Evolutionary conservation across 177 flowering plant species (phyloP).

Genomic region (Vitis hybrid): DNA sequence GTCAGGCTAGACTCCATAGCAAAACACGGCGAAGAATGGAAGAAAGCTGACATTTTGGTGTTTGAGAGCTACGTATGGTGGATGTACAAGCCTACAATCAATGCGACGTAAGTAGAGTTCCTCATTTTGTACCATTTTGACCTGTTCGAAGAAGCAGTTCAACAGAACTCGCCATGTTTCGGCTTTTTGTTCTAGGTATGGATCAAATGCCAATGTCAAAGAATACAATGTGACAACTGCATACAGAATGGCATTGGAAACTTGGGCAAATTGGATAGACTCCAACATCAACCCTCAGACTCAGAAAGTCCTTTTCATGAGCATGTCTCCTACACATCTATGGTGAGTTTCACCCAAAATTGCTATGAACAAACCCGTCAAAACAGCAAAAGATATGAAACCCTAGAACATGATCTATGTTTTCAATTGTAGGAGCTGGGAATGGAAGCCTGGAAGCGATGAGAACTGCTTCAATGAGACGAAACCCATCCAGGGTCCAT

Average conservation of each 20-base stretch:
- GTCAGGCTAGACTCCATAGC: constrained; percentile 77
- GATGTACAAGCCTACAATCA: constrained; percentile 82
- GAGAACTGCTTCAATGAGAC: constrained; percentile 83
- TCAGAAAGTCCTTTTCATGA: constrained; percentile 81
- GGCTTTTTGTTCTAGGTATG: constrained; percentile 40
- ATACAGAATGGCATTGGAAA: constrained; percentile 67
- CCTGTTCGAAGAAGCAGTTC: background rate
- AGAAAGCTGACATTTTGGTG: constrained; percentile 68
- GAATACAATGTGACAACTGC: constrained; percentile 81
- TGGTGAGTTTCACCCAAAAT: constrained; percentile 49
- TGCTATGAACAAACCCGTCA: background rate
- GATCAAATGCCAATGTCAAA: constrained; percentile 35
- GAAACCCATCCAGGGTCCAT: constrained; percentile 54
- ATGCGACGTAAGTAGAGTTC: constrained; percentile 67
- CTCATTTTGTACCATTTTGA: background rate
- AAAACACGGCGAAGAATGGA: constrained; percentile 75
- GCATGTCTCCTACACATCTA: constrained; percentile 89
- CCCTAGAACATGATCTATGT: background rate
- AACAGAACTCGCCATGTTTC: background rate
- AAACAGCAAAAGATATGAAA: background rate
- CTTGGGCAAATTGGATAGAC: constrained; percentile 89
- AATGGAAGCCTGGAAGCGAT: constrained; percentile 73
- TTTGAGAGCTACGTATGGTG: constrained; percentile 97
- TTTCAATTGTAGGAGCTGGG: constrained; percentile 71
- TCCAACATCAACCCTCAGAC: constrained; percentile 50